These are phyloP conservation scores for Quercus mongolica DNA, from an alignment of 306 rosid species.

Conservation along the genomic window DNA sequence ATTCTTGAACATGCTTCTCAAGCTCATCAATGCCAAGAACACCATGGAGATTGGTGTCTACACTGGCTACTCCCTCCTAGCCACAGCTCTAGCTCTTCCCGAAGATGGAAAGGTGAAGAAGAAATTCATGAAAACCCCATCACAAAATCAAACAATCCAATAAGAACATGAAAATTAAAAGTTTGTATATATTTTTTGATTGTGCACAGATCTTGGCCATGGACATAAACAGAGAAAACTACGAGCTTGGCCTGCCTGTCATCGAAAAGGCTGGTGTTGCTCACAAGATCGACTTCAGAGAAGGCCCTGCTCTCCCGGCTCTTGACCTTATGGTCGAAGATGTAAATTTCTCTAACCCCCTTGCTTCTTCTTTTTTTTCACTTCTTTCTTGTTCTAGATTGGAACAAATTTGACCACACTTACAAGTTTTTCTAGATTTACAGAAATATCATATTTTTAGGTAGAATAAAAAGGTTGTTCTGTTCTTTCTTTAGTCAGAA, in stretches of 20 bases:
- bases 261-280: slow-evolving; percentile 80
- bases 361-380: not conserved
- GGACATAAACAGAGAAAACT: slow-evolving; percentile 89
- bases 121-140: too few relatives aligned
- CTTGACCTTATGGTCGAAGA: slow-evolving; percentile 71
- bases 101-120: slow-evolving; percentile 78
- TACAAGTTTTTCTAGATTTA: too few relatives aligned
- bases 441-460: too few relatives aligned
- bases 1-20: slow-evolving; percentile 82
- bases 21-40: slow-evolving; percentile 88
- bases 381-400: not conserved
- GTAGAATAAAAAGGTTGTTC: too few relatives aligned
- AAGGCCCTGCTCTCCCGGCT: slow-evolving; percentile 92
- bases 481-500: too few relatives aligned
- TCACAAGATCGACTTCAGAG: slow-evolving; percentile 89
- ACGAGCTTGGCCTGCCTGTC: slow-evolving; percentile 72
- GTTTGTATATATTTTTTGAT: not conserved
- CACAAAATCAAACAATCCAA: not conserved
- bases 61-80: slow-evolving; percentile 93
- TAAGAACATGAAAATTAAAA: not conserved
- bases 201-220: slow-evolving; percentile 75
- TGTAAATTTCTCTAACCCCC: slow-evolving; percentile 27
- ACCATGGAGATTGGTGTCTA: slow-evolving; percentile 97
- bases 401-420: too few relatives aligned
- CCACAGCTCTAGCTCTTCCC: slow-evolving; percentile 92